A percentile compares a stretch with the other conserved stretches of the same genome.
These are phyloP conservation scores for Lithohypha guttulata DNA, from an alignment of 2,329 filamentous ascomycete species.

Conservation along the genomic window DNA sequence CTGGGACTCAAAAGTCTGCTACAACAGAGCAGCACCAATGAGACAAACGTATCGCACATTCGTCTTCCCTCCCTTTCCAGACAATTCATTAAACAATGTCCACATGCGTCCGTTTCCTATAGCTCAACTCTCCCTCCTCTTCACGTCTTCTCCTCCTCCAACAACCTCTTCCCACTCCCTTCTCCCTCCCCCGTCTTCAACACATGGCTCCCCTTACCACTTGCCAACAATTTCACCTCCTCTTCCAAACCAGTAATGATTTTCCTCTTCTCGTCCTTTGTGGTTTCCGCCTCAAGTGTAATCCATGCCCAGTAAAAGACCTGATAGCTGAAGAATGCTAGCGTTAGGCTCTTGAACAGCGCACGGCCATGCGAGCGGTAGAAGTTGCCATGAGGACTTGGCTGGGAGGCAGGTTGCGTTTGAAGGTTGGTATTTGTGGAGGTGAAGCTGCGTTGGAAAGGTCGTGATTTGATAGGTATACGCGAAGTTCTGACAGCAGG, in stretches of 20 bases:
- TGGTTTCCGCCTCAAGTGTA: constrained; percentile 37
- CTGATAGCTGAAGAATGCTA: constrained; percentile 39
- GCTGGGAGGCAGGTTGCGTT: background rate
- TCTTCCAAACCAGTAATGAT: constrained; percentile 19
- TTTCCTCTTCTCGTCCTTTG: constrained; percentile 31
- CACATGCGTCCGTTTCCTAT: no score
- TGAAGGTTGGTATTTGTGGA: background rate
- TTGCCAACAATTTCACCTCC: constrained; percentile 19
- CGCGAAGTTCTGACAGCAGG: no score
- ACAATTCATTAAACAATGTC: no score
- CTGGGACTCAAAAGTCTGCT: no score
- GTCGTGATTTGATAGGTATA: background rate
- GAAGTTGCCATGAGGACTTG: constrained; percentile 13
- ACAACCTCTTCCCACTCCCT: background rate
- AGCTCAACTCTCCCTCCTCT: background rate
- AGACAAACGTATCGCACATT: no score
- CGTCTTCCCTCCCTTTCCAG: no score
- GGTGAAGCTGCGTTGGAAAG: background rate
- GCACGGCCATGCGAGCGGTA: constrained; percentile 27
- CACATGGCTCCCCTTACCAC: constrained; percentile 14
- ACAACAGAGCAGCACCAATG: no score
- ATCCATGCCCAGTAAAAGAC: constrained; percentile 39
- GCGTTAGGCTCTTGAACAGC: constrained; percentile 39
- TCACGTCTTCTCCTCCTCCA: constrained; percentile 3
- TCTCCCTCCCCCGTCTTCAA: background rate